Evolutionary conservation across 2,329 filamentous ascomycete genomes (phyloP).

Genomic region (Allantophomopsis cytisporea): DNA sequence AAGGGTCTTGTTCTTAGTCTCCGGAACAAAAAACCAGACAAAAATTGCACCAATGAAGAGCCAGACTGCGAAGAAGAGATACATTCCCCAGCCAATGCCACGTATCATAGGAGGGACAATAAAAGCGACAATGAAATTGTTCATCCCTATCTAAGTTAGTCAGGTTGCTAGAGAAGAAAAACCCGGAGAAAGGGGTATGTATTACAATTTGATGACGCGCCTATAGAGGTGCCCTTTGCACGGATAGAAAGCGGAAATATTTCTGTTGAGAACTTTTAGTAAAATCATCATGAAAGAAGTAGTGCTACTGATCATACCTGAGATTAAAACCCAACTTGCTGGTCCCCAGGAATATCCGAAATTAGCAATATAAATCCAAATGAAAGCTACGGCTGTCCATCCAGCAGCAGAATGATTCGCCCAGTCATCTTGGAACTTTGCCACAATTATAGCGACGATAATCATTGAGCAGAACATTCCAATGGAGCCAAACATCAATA

Average conservation of each 20-base stretch:
- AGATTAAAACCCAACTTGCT: slow-evolving; percentile 12
- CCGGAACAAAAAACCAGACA: slow-evolving; percentile 65
- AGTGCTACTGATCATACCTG: slow-evolving; percentile 8
- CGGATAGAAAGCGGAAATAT: slow-evolving; percentile 12
- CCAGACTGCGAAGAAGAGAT: slow-evolving; percentile 45
- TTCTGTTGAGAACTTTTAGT: slow-evolving; percentile 4
- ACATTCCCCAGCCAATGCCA: slow-evolving; percentile 7
- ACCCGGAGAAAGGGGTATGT: slow-evolving; percentile 4
- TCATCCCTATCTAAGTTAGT: slow-evolving; percentile 6
- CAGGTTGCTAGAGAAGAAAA: not conserved
- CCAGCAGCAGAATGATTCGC: slow-evolving; percentile 4
- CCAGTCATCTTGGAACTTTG: slow-evolving; percentile 3
- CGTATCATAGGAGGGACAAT: slow-evolving; percentile 5
- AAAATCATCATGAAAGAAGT: too few relatives aligned
- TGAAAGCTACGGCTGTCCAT: slow-evolving; percentile 11
- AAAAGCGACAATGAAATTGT: slow-evolving; percentile 7
- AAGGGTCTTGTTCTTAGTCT: slow-evolving; percentile 57
- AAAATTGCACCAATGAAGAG: slow-evolving; percentile 46
- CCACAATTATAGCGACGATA: slow-evolving; percentile 11
- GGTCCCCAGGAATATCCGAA: slow-evolving; percentile 13
- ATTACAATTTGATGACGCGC: slow-evolving; percentile 12
- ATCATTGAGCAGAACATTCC: slow-evolving; percentile 9
- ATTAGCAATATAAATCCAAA: not conserved
- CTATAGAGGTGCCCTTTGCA: slow-evolving; percentile 9
- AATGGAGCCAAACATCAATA: slow-evolving; percentile 6